Conservation (phyloP, 208 protist species). For the Trypanosoma theileri region DNA sequence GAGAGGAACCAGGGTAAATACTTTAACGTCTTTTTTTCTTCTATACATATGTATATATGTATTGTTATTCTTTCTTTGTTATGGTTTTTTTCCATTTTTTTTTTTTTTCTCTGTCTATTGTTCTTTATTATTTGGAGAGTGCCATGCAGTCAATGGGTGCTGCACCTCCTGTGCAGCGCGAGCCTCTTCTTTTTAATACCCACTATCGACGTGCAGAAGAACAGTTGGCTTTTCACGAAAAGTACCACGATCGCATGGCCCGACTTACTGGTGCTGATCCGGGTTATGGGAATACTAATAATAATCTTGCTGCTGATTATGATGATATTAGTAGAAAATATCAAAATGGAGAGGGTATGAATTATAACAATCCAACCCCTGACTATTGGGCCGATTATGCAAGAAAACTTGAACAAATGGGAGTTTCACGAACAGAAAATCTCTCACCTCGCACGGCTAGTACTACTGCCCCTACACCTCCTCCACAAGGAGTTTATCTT, state of each 20-base stretch:
- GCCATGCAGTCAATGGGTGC: neutral
- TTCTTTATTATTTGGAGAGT: neutral
- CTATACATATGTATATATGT: too few relatives aligned
- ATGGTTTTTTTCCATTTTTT: neutral
- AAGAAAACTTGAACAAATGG: conserved; percentile 20
- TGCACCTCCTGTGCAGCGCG: conserved; percentile 18
- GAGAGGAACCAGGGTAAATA: too few relatives aligned
- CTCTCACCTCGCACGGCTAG: neutral
- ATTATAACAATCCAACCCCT: neutral
- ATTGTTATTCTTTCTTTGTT: too few relatives aligned
- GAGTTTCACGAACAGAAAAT: neutral
- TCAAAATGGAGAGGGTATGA: neutral
- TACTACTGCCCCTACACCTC: neutral
- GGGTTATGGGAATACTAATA: conserved; percentile 19
- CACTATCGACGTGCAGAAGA: conserved; percentile 28
- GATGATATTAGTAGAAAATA: neutral
- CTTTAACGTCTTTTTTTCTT: too few relatives aligned
- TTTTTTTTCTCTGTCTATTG: conserved; percentile 1
- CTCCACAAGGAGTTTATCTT: neutral
- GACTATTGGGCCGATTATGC: conserved; percentile 25
- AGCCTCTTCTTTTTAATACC: conserved; percentile 9
- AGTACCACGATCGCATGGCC: conserved; percentile 43
- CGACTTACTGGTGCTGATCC: conserved; percentile 31
- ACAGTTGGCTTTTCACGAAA: conserved; percentile 45
- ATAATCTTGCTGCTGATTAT: neutral